Base-by-base conservation (phyloP, 768 basidiomycete species). In the Mycena alexandri region DNA sequence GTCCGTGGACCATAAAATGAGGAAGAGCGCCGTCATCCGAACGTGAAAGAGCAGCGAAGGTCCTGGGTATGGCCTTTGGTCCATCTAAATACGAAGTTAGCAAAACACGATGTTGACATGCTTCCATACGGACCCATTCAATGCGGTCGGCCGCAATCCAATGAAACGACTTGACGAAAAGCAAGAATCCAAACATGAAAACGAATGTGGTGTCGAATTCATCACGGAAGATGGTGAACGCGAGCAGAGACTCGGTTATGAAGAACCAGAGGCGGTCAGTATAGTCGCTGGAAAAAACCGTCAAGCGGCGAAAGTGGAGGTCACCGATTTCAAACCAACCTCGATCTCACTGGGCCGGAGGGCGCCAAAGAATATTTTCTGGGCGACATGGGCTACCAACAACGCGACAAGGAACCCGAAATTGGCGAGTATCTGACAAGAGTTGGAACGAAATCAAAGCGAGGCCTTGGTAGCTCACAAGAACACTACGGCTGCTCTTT, bases 191-290 rank as follows among this genome's bases (percentile, higher is more conserved):
- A 76, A 99, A 99, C 91, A 97, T 95, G 71, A 96, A 81, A 50
- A 92, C 92, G 76, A 99, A 98, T 5, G 90, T 88, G n/a, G 91
- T 86, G 78, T 96, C 94, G 76, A 97, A 96, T 78, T 95, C 94
- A 78, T 96, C 94, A 65, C 96, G 87, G 81, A 99, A 99, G 71
- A 99, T 99, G 41, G 98, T 98, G 76, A 99, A 93, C 0, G 98
- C 97, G 56, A 99, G 83, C 41, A 99, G 84, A 9, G 95, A 96
- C 77, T 99, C 98, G 1, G 98, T 99, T 55, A 99, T 87, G 80
- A 98, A 98, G 82, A 96, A 96, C 97, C 98, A 99, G 34, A 95
- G 87, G 70, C 94, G 87, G 76, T 99, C 97, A 77, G n/a, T 98
- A 98, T 1, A 99, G 85, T 33, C 96, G 92, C 97, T 99, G 19